Conservation (phyloP, 441 rosid species). For the Euphorbia schlechtendalii region DNA sequence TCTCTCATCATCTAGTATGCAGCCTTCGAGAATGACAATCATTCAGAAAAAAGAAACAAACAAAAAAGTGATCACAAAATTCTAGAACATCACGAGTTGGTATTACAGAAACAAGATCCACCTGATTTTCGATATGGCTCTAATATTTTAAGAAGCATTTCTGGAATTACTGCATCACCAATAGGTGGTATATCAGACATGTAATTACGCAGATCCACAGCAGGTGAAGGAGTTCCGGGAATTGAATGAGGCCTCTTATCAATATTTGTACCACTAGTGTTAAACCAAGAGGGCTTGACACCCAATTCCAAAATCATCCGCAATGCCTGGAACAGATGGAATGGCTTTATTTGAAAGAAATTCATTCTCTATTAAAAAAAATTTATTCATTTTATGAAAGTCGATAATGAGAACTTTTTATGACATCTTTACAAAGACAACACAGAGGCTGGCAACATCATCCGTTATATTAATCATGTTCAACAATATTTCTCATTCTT, state of each 20-base stretch:
- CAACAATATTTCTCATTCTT: background rate
- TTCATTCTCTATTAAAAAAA: background rate
- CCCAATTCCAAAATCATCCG: slow-evolving; percentile 96
- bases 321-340: slow-evolving; percentile 53
- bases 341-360: background rate
- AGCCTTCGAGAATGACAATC: slow-evolving; percentile 39
- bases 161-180: slow-evolving; percentile 93
- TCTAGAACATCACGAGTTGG: background rate
- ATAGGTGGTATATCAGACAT: slow-evolving; percentile 71
- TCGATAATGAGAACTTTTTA: background rate
- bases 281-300: slow-evolving; percentile 95
- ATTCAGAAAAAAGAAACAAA: slow-evolving; percentile 14
- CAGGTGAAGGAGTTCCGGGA: slow-evolving; percentile 65
- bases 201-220: slow-evolving; percentile 79
- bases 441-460: background rate
- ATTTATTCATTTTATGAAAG: background rate
- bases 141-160: slow-evolving; percentile 90
- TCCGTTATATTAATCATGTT: background rate
- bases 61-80: too few species aligned
- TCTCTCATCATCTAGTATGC: slow-evolving; percentile 89
- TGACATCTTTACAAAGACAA: background rate
- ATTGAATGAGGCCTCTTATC: slow-evolving; percentile 74
- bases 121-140: slow-evolving; percentile 92
- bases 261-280: slow-evolving; percentile 65
- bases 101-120: slow-evolving; percentile 20